Conservation (phyloP, 1,139 yeast species). For the Saccharomyces hybrid region DNA sequence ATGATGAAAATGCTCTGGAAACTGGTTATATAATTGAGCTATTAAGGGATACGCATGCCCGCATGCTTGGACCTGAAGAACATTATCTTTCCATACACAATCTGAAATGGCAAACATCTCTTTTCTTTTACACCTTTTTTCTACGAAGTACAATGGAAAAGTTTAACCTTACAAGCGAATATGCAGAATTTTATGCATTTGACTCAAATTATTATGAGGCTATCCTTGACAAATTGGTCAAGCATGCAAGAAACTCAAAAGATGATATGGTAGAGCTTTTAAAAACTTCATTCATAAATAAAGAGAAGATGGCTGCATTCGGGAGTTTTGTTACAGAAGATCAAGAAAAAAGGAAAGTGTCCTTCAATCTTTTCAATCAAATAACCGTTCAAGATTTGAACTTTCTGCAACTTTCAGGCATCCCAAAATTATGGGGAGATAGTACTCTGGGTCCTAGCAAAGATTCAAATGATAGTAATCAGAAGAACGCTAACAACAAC, state of each 20-base stretch:
- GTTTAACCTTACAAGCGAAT: constrained; percentile 7
- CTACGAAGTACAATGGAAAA: constrained; percentile 9
- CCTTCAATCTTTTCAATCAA: neutral
- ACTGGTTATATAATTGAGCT: constrained; percentile 9
- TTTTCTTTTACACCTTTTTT: constrained; percentile 16
- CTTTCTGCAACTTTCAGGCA: neutral
- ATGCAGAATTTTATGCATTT: constrained; percentile 3
- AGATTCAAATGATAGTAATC: neutral
- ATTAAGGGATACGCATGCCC: constrained; percentile 8
- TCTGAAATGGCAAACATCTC: constrained; percentile 19
- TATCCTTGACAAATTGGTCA: constrained; percentile 9
- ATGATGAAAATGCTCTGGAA: constrained; percentile 7
- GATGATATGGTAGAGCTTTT: neutral
- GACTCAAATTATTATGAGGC: constrained; percentile 5
- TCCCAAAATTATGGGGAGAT: neutral
- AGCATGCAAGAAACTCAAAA: constrained; percentile 3
- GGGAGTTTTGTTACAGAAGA: neutral
- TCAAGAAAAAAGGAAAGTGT: neutral
- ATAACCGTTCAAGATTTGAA: neutral
- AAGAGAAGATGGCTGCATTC: neutral
- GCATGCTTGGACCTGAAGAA: constrained; percentile 9
- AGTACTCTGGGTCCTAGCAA: neutral
- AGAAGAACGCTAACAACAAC: neutral
- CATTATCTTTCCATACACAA: constrained; percentile 12
- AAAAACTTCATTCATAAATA: neutral